A percentile compares a stretch with the other conserved stretches of the same genome.
phyloP scores from a whole-genome alignment of 139 green algal genomes.

The Tetraselmis striata region DNA sequence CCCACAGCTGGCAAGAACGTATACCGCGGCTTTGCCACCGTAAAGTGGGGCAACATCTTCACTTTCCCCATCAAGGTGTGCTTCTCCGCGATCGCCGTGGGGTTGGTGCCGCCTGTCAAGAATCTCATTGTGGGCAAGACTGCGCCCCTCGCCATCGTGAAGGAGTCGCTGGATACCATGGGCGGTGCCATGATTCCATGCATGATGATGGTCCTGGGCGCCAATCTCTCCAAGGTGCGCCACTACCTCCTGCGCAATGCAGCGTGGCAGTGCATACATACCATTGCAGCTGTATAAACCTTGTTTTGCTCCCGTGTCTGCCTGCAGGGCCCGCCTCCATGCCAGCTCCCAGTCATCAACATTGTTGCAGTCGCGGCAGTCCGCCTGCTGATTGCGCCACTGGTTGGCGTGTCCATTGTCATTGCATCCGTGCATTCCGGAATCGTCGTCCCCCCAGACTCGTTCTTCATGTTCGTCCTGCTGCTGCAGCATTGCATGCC shows the following conservation, averaged over 20 bases:
- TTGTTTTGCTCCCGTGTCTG: too few relatives aligned
- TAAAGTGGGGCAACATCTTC: neutral
- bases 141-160: neutral
- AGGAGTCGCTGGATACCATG: neutral
- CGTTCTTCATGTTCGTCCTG: slow-evolving; percentile 8
- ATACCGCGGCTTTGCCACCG: neutral
- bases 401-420: neutral
- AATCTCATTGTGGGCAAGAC: neutral
- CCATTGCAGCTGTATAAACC: too few relatives aligned
- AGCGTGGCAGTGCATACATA: too few relatives aligned
- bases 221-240: slow-evolving; percentile 4
- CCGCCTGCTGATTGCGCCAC: neutral
- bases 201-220: slow-evolving; percentile 3
- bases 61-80: neutral
- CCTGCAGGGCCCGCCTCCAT: neutral
- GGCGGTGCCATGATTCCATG: slow-evolving; percentile 3
- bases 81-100: neutral
- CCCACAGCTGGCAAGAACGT: neutral
- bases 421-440: neutral
- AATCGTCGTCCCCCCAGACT: neutral
- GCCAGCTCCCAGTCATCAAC: neutral
- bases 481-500: slow-evolving; percentile 4
- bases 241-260: too few relatives aligned
- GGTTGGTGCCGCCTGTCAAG: neutral
- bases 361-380: neutral